These are phyloP conservation scores for Drechslera avenae DNA, from an alignment of 2,329 filamentous ascomycete genomes.

Conservation along the genomic window DNA sequence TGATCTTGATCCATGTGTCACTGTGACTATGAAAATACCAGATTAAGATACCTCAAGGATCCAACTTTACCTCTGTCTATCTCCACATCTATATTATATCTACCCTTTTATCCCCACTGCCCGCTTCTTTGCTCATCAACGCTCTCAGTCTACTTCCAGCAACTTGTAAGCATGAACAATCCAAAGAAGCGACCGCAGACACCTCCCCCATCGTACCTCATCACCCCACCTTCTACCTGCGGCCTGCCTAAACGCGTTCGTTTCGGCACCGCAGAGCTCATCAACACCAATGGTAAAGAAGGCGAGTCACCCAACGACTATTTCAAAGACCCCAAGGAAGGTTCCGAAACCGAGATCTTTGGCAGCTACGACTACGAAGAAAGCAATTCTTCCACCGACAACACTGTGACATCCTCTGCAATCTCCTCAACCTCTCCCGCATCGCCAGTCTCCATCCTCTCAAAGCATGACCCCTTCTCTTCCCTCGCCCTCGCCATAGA, in stretches of 20 bases:
- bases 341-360: conserved; percentile 11
- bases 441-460: neutral
- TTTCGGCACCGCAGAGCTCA: conserved; percentile 4
- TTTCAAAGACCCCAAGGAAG: conserved; percentile 16
- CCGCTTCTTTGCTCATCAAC: too few species aligned
- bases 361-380: conserved; percentile 2
- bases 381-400: neutral
- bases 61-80: conserved; percentile 16
- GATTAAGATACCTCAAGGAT: neutral
- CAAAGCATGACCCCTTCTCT: conserved; percentile 2
- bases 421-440: neutral
- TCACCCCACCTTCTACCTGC: conserved; percentile 32
- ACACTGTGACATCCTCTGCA: neutral
- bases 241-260: conserved; percentile 10
- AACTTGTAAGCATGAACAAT: neutral
- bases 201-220: conserved; percentile 14
- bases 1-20: conserved; percentile 1
- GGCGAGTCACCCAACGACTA: conserved; percentile 10
- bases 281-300: neutral
- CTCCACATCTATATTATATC: neutral
- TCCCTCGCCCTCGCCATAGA: neutral
- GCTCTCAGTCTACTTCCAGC: too few species aligned
- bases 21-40: neutral
- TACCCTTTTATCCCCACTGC: neutral
- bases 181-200: conserved; percentile 11